Percentiles rank a stretch among this genome's conserved stretches.
phyloP scores from a whole-genome alignment of 2,329 filamentous ascomycete genomes.

The Fusarium fujikuroi region DNA sequence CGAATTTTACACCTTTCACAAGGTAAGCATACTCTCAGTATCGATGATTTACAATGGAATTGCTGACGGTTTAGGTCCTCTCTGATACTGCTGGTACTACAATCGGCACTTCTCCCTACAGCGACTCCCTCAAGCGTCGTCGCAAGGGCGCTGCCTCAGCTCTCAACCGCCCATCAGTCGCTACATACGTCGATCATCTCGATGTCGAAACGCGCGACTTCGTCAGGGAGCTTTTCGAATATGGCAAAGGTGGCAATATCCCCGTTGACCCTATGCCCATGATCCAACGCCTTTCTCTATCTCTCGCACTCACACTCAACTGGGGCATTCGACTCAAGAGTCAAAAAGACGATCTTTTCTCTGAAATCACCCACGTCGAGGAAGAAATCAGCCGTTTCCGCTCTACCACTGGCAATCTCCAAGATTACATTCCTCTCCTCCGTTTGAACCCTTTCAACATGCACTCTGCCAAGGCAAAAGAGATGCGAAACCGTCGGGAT shows the following conservation, averaged over 20 bases:
- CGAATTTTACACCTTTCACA: conserved; percentile 69
- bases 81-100: conserved; percentile 74
- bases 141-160: conserved; percentile 74
- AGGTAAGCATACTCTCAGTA: conserved; percentile 48
- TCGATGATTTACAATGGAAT: accelerated
- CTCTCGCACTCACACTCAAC: conserved; percentile 72
- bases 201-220: conserved; percentile 73
- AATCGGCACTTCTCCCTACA: conserved; percentile 74
- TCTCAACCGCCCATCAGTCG: conserved; percentile 71
- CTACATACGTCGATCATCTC: conserved; percentile 70
- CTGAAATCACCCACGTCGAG: conserved; percentile 71
- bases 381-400: conserved; percentile 69
- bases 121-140: conserved; percentile 70
- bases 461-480: conserved; percentile 67
- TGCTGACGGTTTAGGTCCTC: conserved; percentile 57
- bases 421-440: conserved; percentile 69
- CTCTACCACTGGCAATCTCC: conserved; percentile 69
- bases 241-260: conserved; percentile 64
- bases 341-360: conserved; percentile 68
- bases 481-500: conserved; percentile 69
- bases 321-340: conserved; percentile 71
- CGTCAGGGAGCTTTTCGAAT: conserved; percentile 67
- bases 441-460: conserved; percentile 69
- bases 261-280: conserved; percentile 74
- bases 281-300: conserved; percentile 72